Conservation (phyloP, 2,329 filamentous ascomycete species). For the Iodosphaeria phyllophila region DNA sequence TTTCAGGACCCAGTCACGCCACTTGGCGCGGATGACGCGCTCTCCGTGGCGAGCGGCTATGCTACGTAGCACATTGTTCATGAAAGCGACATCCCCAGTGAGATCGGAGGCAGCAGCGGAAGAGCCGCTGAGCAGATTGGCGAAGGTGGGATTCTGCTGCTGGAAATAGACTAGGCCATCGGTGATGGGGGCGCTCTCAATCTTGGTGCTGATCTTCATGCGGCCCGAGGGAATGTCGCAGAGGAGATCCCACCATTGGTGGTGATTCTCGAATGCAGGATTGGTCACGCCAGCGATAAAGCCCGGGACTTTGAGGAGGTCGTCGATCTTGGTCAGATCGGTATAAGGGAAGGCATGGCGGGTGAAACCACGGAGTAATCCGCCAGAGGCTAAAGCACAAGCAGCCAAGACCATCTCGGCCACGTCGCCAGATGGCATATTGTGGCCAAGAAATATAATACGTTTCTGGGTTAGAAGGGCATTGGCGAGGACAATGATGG, state of each 20-base stretch:
- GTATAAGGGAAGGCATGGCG: slow-evolving; percentile 96
- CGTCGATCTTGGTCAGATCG: slow-evolving; percentile 93
- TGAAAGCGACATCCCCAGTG: slow-evolving; percentile 77
- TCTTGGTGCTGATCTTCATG: slow-evolving; percentile 83
- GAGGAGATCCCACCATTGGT: slow-evolving; percentile 95
- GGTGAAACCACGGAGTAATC: slow-evolving; percentile 83
- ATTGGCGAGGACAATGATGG: slow-evolving; percentile 86
- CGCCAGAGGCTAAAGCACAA: slow-evolving; percentile 82
- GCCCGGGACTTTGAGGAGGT: slow-evolving; percentile 83
- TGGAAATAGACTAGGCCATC: slow-evolving; percentile 81
- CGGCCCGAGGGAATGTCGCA: slow-evolving; percentile 84
- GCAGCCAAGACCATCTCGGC: slow-evolving; percentile 97
- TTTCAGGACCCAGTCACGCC: slow-evolving; percentile 84
- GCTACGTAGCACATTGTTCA: slow-evolving; percentile 67
- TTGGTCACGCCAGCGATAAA: slow-evolving; percentile 98
- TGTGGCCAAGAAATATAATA: slow-evolving; percentile 88
- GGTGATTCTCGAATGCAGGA: slow-evolving; percentile 83
- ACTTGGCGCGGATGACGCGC: slow-evolving; percentile 76
- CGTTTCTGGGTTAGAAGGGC: slow-evolving; percentile 91
- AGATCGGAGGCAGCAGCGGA: slow-evolving; percentile 31
- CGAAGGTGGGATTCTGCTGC: slow-evolving; percentile 47
- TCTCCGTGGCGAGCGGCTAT: slow-evolving; percentile 79
- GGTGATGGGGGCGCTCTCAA: slow-evolving; percentile 63
- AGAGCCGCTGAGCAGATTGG: slow-evolving; percentile 24
- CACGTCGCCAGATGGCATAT: slow-evolving; percentile 85